Evolutionary conservation across 345 rosid genomes (phyloP).

Genomic region (Mangifera indica): DNA sequence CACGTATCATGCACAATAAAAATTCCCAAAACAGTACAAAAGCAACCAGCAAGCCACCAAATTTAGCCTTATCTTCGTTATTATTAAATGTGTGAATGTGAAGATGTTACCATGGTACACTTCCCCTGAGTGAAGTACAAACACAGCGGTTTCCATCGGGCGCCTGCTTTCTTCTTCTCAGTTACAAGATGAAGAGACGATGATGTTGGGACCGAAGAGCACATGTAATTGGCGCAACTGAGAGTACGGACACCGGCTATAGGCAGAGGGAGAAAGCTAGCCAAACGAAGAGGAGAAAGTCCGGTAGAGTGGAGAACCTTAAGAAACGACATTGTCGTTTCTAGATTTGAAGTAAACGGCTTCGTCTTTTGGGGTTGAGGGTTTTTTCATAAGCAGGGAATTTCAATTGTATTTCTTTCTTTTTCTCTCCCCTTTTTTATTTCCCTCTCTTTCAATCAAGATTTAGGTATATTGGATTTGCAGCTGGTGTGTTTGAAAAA

Average conservation of each 20-base stretch:
- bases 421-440: no score
- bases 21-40: neutral
- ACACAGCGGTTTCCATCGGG: constrained; percentile 77
- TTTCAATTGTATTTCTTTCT: no score
- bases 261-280: neutral
- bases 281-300: constrained; percentile 10
- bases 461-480: no score
- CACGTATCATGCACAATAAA: constrained; percentile 21
- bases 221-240: constrained; percentile 12
- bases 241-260: constrained; percentile 23
- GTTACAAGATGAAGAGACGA: constrained; percentile 18
- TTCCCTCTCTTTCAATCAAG: no score
- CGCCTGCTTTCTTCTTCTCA: neutral
- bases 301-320: constrained; percentile 18
- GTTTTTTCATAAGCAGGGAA: neutral
- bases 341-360: no score
- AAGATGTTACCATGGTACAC: constrained; percentile 57
- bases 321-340: constrained; percentile 22
- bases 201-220: constrained; percentile 8
- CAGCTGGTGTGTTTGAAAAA: no score
- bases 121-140: constrained; percentile 81
- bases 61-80: neutral
- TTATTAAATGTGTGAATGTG: neutral
- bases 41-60: no score
- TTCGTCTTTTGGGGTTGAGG: no score